Evolutionary conservation across 441 rosid genomes (phyloP).

Genomic region (Jatropha podagrica): DNA sequence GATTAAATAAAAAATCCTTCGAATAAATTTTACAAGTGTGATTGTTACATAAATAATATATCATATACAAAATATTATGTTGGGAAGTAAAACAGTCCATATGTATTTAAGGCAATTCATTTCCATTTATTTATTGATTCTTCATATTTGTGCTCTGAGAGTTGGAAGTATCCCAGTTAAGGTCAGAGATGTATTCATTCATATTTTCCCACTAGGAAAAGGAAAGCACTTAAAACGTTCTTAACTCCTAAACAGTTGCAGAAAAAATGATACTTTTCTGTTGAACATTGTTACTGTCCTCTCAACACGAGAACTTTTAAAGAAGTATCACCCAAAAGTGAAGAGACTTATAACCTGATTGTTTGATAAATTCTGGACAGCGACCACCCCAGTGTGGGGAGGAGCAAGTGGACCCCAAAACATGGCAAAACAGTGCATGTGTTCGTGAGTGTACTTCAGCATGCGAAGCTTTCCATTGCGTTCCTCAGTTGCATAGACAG

Average conservation of each 20-base stretch:
- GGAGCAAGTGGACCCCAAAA: conserved; percentile 99
- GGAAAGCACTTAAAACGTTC: background rate
- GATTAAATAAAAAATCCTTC: background rate
- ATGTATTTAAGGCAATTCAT: background rate
- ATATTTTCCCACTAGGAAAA: background rate
- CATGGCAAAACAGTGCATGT: conserved; percentile 93
- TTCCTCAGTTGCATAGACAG: conserved; percentile 84
- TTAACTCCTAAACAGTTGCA: too few species aligned
- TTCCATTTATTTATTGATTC: background rate
- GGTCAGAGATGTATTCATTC: background rate
- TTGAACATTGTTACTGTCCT: background rate
- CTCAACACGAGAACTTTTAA: conserved; percentile 3
- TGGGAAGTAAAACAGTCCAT: too few species aligned
- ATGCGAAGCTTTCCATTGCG: conserved; percentile 83
- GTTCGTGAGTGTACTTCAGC: conserved; percentile 95
- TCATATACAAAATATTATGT: background rate
- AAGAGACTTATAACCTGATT: conserved; percentile 54
- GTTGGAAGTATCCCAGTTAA: background rate
- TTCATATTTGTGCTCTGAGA: background rate
- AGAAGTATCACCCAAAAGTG: conserved; percentile 1
- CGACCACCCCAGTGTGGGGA: conserved; percentile 80
- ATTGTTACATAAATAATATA: background rate
- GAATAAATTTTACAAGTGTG: background rate
- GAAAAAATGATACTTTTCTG: background rate
- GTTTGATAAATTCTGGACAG: conserved; percentile 74